Evolutionary conservation across 495 filamentous ascomycete genomes (phyloP), one percentile per base, ranked within the genome.

Genomic region (Daldinia caldariorum): DNA sequence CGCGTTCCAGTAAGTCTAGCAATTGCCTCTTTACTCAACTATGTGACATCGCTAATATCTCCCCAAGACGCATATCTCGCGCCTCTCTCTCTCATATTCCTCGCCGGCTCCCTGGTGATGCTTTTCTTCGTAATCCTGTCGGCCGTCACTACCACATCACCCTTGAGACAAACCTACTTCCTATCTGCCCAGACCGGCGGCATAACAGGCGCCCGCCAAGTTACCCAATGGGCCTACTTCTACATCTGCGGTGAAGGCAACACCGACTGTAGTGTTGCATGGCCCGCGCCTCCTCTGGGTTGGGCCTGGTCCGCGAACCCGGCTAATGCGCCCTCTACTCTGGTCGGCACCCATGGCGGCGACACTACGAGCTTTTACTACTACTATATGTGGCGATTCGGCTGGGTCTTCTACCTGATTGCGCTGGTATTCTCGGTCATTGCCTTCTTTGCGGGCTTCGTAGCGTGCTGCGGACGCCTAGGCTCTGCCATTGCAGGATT

Each of bases 181-280:
- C 87, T 97, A 34, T 85, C 90, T 74, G 90, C 89, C 70, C 83
- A 88, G 76, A 94, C 92, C 13, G 79, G 81, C 50, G 87, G 82
- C 72, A 93, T 96, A 73, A 81, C 89, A 10, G 87, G 86, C 20
- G 88, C 93, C 1, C 80, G 83, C 10, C 35, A 85, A 37, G 67
- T 86, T 7, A 89, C 92, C 7, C 88, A 94, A 79, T 97, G 94
- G 94, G 95, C 93, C 3, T 94, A 90, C 81, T 94, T 94, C 86
- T 88, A 89, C 71, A 77, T 94, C 61, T 88, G 85, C 71, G 85
- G 84, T 22, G 74, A 63, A 34, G 79, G 71, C 71, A 86, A 88
- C 69, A 32, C 31, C 13, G 77, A 85, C 74, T 87, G 85, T 71
- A 79, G 83, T 49, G 31, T 62, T 0, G 63, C 83, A 0, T 73